phyloP scores from a whole-genome alignment of 257 asterid genomes.

The Ilex aquifolium region DNA sequence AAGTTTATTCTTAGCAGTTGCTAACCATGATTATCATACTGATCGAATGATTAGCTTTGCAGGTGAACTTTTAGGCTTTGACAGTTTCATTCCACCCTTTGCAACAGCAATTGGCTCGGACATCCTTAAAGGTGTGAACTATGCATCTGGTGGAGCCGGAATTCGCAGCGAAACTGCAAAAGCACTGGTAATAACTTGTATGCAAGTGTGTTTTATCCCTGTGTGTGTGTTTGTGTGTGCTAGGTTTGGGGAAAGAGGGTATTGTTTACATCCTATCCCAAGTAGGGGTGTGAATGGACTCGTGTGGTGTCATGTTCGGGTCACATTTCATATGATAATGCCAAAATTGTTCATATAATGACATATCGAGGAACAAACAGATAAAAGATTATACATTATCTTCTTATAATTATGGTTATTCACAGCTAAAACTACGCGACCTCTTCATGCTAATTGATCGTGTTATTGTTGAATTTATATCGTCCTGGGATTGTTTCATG shows the following conservation, averaged over 20 bases:
- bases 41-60: neutral
- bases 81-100: constrained; percentile 30
- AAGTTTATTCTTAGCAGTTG: too few species aligned
- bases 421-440: too few species aligned
- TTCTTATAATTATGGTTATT: too few species aligned
- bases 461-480: too few species aligned
- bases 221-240: too few species aligned
- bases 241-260: neutral
- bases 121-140: constrained; percentile 43
- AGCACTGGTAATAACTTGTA: constrained; percentile 14
- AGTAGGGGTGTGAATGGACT: neutral
- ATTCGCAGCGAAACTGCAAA: constrained; percentile 39
- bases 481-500: too few species aligned
- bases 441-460: too few species aligned
- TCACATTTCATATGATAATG: too few species aligned
- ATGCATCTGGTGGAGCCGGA: constrained; percentile 67
- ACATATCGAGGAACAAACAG: neutral
- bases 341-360: neutral
- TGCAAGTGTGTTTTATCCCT: too few species aligned
- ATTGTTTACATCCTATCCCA: neutral
- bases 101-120: constrained; percentile 23
- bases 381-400: too few species aligned
- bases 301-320: neutral
- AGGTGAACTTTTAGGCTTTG: constrained; percentile 35
- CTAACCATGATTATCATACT: too few species aligned